phyloP scores from a whole-genome alignment of 1,284 basidiomycete genomes.

The Cryptococcus deneoformans region DNA sequence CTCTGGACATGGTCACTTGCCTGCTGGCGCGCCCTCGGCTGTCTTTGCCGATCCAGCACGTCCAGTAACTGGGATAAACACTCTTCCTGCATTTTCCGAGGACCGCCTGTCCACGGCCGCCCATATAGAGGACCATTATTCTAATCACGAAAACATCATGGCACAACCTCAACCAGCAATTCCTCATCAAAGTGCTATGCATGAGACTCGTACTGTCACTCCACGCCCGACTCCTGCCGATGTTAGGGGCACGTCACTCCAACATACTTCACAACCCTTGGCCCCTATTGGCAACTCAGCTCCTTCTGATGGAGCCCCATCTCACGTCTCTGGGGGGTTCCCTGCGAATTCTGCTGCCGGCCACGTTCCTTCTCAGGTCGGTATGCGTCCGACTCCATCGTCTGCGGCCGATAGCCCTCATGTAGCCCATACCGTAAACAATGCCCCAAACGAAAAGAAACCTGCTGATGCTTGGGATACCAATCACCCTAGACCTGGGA shows the following conservation, averaged over 20 bases:
- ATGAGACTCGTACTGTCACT: constrained; percentile 6
- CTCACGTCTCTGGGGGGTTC: neutral
- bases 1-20: neutral
- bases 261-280: constrained; percentile 8
- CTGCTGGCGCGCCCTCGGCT: neutral
- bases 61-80: neutral
- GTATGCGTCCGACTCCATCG: neutral
- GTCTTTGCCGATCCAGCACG: constrained; percentile 7
- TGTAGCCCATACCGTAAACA: constrained; percentile 2
- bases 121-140: constrained; percentile 11
- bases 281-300: constrained; percentile 7
- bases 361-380: neutral
- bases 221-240: constrained; percentile 10
- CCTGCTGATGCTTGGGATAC: constrained; percentile 29
- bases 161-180: constrained; percentile 7
- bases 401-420: neutral
- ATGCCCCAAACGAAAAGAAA: constrained; percentile 10
- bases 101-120: neutral
- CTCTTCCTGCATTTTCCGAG: neutral
- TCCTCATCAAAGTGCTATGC: constrained; percentile 6
- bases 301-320: neutral
- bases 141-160: constrained; percentile 15
- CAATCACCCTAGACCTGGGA: constrained; percentile 25
- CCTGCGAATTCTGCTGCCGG: neutral
- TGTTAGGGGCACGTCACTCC: constrained; percentile 6